A percentile compares a stretch with the other conserved stretches of the same genome.
Conservation (phyloP, 352 stramenopile genomes). For the Globisporangium canariense region DNA sequence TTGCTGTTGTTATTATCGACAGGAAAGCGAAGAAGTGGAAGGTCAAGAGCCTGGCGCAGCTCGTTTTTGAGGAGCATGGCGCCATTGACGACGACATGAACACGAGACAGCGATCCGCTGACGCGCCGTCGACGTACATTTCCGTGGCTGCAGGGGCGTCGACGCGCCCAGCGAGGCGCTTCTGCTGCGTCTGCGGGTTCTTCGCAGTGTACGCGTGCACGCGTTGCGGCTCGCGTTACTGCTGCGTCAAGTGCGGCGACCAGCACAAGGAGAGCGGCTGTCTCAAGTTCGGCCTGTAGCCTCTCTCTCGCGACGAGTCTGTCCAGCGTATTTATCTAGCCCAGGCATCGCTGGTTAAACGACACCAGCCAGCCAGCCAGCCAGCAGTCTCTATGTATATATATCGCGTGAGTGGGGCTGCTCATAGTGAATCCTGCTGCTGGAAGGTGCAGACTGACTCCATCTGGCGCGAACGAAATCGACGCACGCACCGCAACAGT, state of each 20-base stretch:
- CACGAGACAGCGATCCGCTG: background rate
- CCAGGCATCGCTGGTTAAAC: no score
- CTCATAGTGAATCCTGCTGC: no score
- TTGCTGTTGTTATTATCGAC: background rate
- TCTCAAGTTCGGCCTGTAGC: slow-evolving; percentile 83
- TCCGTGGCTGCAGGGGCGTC: slow-evolving; percentile 60
- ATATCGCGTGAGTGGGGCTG: no score
- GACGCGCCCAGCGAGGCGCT: slow-evolving; percentile 59
- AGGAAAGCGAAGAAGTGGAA: slow-evolving; percentile 56
- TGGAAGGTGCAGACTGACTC: no score
- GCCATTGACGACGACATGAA: background rate
- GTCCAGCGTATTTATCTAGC: no score
- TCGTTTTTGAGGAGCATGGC: slow-evolving; percentile 84
- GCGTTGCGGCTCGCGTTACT: slow-evolving; percentile 79
- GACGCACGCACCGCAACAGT: no score
- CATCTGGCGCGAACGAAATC: no score
- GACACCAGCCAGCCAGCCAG: no score
- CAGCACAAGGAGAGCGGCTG: slow-evolving; percentile 89
- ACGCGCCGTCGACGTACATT: slow-evolving; percentile 59
- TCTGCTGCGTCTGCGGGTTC: slow-evolving; percentile 86
- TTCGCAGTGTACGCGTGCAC: slow-evolving; percentile 78
- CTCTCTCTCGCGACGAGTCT: no score
- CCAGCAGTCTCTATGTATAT: no score
- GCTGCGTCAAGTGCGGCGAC: slow-evolving; percentile 77
- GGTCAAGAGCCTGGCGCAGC: slow-evolving; percentile 85